A percentile compares a stretch with the other conserved stretches of the same genome.
Evolutionary conservation across 345 rosid genomes (phyloP).

Genomic region (Corchorus olitorius): DNA sequence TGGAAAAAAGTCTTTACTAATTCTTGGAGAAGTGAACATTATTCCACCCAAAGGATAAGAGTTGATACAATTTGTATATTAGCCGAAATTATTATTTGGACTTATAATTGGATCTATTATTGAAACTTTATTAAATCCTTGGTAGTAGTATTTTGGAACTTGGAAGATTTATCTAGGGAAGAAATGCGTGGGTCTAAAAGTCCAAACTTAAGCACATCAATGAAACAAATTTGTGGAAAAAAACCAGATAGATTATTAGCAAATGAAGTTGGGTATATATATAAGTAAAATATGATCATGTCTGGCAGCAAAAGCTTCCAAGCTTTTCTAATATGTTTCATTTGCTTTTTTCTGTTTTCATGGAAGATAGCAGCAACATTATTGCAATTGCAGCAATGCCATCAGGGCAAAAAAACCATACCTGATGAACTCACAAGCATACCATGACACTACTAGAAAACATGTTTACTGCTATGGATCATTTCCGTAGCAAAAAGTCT

Average conservation of each 20-base stretch:
- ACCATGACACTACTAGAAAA: too few relatives aligned
- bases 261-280: conserved; percentile 19
- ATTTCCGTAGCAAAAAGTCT: too few relatives aligned
- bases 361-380: conserved; percentile 37
- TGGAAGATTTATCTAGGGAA: not conserved
- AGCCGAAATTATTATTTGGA: too few relatives aligned
- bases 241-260: not conserved
- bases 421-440: conserved; percentile 9
- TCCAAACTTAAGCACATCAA: not conserved
- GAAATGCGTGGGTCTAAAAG: not conserved
- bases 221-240: not conserved
- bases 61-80: not conserved
- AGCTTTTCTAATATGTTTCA: conserved; percentile 11
- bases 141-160: not conserved
- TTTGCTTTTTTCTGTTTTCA: conserved; percentile 25
- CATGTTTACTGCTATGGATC: too few relatives aligned
- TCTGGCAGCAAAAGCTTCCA: conserved; percentile 33
- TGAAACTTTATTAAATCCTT: not conserved
- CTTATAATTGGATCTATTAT: not conserved
- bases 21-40: too few relatives aligned
- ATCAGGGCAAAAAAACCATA: conserved; percentile 28
- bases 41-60: not conserved
- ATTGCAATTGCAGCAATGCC: conserved; percentile 15
- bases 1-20: too few relatives aligned
- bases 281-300: not conserved